Evolutionary conservation across 208 protist species (phyloP).

Genomic region (Wallacemonas sp.): DNA sequence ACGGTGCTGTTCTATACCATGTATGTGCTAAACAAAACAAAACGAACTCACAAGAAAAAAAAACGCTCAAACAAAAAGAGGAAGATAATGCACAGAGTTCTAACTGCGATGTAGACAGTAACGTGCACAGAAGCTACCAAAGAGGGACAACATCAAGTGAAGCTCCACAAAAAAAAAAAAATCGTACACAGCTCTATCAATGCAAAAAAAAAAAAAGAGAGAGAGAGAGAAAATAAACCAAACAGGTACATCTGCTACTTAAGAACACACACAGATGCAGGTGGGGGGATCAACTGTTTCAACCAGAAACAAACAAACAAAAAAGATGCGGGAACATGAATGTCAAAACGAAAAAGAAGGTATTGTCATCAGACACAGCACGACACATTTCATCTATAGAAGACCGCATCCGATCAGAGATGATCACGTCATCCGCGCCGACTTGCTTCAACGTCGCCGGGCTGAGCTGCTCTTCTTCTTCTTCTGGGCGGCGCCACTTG

Average conservation of each 20-base stretch:
- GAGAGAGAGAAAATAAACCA: conserved; percentile 17
- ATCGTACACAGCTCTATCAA: neutral
- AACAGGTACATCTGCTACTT: too few relatives aligned
- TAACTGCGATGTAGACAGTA: too few relatives aligned
- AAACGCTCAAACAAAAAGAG: conserved; percentile 15
- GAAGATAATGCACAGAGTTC: conserved; percentile 16
- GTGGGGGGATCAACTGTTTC: neutral
- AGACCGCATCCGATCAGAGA: too few relatives aligned
- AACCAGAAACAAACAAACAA: neutral
- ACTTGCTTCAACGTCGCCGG: neutral
- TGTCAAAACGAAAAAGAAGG: neutral
- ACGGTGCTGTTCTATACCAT: too few relatives aligned
- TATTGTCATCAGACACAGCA: too few relatives aligned
- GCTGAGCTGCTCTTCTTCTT: conserved; percentile 8
- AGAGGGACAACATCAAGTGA: neutral
- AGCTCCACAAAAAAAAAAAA: neutral
- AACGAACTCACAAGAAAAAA: conserved; percentile 1
- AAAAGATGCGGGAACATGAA: conserved; percentile 11
- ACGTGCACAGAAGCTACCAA: too few relatives aligned
- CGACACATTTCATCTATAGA: neutral
- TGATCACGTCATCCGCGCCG: too few relatives aligned
- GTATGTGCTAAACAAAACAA: too few relatives aligned
- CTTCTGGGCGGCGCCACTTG: conserved; percentile 16
- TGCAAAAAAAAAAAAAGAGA: neutral
- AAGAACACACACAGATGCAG: neutral